A percentile compares a stretch with the other conserved stretches of the same genome.
These are phyloP conservation scores for Sambucus nigra DNA, from an alignment of 129 eudicot species.

Conservation along the genomic window DNA sequence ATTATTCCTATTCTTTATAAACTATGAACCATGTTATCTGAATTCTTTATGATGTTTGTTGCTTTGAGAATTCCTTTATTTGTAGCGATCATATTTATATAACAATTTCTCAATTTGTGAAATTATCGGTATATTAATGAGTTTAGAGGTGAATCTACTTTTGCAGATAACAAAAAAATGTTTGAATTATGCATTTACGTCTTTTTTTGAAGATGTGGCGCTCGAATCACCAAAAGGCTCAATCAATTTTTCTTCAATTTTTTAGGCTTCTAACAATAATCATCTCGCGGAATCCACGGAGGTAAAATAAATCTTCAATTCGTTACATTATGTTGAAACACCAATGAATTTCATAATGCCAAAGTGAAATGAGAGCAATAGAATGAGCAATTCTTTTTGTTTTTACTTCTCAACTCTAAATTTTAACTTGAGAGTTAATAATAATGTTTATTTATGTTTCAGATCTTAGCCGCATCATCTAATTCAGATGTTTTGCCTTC, in stretches of 20 bases:
- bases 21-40: no score
- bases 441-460: slow-evolving; percentile 2
- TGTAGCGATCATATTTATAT: no score
- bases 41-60: no score
- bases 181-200: slow-evolving; percentile 22
- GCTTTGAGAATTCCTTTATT: no score
- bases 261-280: slow-evolving; percentile 19
- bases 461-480: slow-evolving; percentile 22
- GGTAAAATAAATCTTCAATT: slow-evolving; percentile 12
- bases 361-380: no score
- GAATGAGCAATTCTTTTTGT: not conserved
- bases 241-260: not conserved
- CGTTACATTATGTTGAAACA: no score
- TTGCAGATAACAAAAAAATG: slow-evolving; percentile 18
- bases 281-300: slow-evolving; percentile 20
- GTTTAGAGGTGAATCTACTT: no score
- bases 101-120: no score
- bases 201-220: slow-evolving; percentile 21
- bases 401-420: not conserved
- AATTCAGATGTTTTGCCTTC: slow-evolving; percentile 20
- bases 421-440: not conserved
- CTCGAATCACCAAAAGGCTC: slow-evolving; percentile 11
- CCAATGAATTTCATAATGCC: not conserved
- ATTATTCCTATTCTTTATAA: no score
- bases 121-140: no score